Evolutionary conservation across 192 early-diverging fungal genomes (phyloP).

Genomic region (Umbelopsis ramanniana): DNA sequence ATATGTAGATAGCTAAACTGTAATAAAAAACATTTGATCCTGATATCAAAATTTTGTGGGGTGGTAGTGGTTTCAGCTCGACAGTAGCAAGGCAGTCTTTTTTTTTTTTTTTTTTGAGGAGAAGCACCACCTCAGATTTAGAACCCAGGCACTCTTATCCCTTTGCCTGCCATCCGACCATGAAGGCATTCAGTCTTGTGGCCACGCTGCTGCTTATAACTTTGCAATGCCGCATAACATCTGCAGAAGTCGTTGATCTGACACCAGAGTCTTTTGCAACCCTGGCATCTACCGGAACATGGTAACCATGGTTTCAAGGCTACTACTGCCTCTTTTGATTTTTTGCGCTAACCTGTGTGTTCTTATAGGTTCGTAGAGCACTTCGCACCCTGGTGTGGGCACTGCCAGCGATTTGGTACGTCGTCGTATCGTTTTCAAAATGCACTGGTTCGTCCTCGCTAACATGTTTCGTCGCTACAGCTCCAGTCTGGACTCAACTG

Average conservation of each 20-base stretch:
- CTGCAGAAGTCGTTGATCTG: constrained; percentile 7
- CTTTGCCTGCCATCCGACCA: constrained; percentile 4
- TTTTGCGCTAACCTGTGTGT: background rate
- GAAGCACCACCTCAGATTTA: background rate
- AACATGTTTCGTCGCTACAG: constrained; percentile 26
- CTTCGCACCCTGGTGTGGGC: constrained; percentile 49
- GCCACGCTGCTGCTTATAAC: background rate
- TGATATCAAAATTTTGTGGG: too few species aligned
- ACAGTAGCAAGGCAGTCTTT: too few species aligned
- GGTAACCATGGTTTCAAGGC: background rate
- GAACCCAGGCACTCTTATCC: background rate
- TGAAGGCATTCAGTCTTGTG: constrained; percentile 1
- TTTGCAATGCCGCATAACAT: background rate
- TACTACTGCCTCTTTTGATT: background rate
- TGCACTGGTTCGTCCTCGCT: background rate
- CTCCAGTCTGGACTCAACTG: constrained; percentile 50
- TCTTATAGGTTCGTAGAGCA: constrained; percentile 56
- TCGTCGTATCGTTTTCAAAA: background rate
- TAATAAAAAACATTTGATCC: too few species aligned
- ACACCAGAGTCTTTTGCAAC: background rate
- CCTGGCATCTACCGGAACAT: background rate
- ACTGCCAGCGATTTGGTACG: constrained; percentile 51
- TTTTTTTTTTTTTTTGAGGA: too few species aligned
- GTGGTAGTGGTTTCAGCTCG: too few species aligned
- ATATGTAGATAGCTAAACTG: constrained; percentile 6